Evolutionary conservation across 768 basidiomycete species (phyloP).

Genomic region (Lenzites betulinus): DNA sequence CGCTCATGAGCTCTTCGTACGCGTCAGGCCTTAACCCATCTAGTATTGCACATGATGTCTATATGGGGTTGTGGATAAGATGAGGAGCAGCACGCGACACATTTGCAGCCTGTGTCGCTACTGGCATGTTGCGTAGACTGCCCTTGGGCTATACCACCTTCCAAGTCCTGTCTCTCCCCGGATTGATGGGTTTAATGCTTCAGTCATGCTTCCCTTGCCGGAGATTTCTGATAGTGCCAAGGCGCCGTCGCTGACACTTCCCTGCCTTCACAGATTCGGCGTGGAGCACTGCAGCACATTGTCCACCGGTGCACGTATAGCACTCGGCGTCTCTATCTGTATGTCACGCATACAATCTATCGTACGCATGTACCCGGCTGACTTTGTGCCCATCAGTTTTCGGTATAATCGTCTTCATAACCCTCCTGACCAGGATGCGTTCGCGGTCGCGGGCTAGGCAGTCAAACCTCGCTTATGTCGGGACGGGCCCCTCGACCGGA

Average conservation of each 20-base stretch:
- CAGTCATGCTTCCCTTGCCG: too few species aligned
- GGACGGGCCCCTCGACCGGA: background rate
- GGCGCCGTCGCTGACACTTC: background rate
- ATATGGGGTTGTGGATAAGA: too few species aligned
- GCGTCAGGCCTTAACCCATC: too few species aligned
- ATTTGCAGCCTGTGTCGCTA: too few species aligned
- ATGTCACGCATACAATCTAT: background rate
- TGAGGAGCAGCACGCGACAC: too few species aligned
- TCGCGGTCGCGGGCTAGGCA: constrained; percentile 7
- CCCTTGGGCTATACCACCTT: too few species aligned
- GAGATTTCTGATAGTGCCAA: too few species aligned
- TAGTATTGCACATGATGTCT: background rate
- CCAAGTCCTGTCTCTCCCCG: too few species aligned
- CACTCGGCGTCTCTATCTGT: constrained; percentile 12
- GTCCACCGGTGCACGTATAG: constrained; percentile 18
- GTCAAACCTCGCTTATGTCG: constrained; percentile 18
- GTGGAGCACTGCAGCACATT: constrained; percentile 6
- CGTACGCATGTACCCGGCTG: too few species aligned
- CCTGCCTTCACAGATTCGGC: constrained; percentile 5
- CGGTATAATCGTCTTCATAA: background rate
- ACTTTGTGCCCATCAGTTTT: constrained; percentile 1
- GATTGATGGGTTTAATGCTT: too few species aligned
- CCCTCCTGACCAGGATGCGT: background rate
- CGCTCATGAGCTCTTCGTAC: too few species aligned
- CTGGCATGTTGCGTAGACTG: too few species aligned